These are phyloP conservation scores for Dactylellina cionopaga DNA, from an alignment of 2,329 filamentous ascomycete species.

Conservation along the genomic window DNA sequence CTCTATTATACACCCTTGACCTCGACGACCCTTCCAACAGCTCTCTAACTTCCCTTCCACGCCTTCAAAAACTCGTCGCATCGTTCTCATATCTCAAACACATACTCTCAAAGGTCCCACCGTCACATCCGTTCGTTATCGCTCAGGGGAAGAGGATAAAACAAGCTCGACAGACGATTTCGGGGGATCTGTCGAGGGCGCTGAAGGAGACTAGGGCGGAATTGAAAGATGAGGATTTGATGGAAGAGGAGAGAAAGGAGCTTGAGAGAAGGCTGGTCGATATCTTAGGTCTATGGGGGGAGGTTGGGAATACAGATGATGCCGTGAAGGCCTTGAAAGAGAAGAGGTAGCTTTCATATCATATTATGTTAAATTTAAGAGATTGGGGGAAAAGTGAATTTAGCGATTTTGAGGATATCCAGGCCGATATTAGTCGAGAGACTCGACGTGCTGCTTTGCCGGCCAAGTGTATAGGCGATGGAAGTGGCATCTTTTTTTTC, in stretches of 20 bases:
- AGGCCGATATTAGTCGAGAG: no score
- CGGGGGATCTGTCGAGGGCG: slow-evolving; percentile 73
- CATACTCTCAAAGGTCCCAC: slow-evolving; percentile 65
- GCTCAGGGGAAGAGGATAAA: slow-evolving; percentile 68
- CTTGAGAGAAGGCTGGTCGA: slow-evolving; percentile 65
- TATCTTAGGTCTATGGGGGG: slow-evolving; percentile 70
- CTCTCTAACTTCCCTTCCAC: slow-evolving; percentile 58
- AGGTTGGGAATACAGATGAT: slow-evolving; percentile 70
- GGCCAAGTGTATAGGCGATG: slow-evolving; percentile 3
- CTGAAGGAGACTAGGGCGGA: slow-evolving; percentile 64
- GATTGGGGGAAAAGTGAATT: not conserved
- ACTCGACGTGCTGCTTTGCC: no score
- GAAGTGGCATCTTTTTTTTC: slow-evolving; percentile 17
- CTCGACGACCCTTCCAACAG: slow-evolving; percentile 56
- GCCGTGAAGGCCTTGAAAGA: slow-evolving; percentile 69
- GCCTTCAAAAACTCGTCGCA: slow-evolving; percentile 68
- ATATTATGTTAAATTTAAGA: not conserved
- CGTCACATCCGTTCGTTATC: slow-evolving; percentile 71
- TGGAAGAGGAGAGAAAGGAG: slow-evolving; percentile 58
- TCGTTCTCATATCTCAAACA: slow-evolving; percentile 68
- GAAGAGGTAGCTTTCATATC: slow-evolving; percentile 10
- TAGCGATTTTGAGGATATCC: no score
- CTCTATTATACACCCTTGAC: slow-evolving; percentile 59
- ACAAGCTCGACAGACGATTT: slow-evolving; percentile 70
- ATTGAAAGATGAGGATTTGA: slow-evolving; percentile 57